Evolutionary conservation across 2,329 filamentous ascomycete genomes (phyloP).

Genomic region (Diatrype stigma): DNA sequence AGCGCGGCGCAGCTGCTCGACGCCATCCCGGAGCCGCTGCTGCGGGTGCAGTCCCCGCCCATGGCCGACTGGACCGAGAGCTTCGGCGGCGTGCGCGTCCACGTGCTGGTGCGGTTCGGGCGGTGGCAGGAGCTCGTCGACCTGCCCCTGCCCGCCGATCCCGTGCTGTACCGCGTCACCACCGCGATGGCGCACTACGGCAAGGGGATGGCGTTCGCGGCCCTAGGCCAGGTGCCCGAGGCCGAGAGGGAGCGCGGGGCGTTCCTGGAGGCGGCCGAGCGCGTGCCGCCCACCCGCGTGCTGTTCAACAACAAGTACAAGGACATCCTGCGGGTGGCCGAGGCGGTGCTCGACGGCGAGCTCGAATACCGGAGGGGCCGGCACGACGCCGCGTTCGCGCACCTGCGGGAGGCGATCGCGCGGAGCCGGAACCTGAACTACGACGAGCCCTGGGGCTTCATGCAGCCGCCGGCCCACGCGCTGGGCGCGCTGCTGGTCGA

Average conservation of each 20-base stretch:
- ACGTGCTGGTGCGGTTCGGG: conserved; percentile 71
- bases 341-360: conserved; percentile 70
- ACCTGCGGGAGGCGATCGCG: conserved; percentile 53
- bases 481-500: conserved; percentile 67
- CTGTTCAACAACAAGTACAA: conserved; percentile 65
- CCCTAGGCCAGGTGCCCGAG: conserved; percentile 48
- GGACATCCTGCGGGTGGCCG: conserved; percentile 59
- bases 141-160: conserved; percentile 53
- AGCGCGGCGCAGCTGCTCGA: conserved; percentile 56
- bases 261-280: conserved; percentile 47
- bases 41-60: conserved; percentile 61
- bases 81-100: conserved; percentile 63
- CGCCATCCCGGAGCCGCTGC: conserved; percentile 58
- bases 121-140: conserved; percentile 62
- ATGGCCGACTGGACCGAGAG: conserved; percentile 79
- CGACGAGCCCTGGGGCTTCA: conserved; percentile 76
- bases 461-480: conserved; percentile 69
- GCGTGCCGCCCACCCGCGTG: conserved; percentile 56
- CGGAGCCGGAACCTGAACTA: conserved; percentile 63
- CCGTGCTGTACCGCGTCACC: conserved; percentile 62
- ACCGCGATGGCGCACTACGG: conserved; percentile 67
- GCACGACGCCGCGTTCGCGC: conserved; percentile 53
- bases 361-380: conserved; percentile 63
- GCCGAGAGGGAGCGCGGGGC: conserved; percentile 47
- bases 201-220: conserved; percentile 62